Evolutionary conservation across 257 asterid genomes (phyloP).

Genomic region (Primulina eburnea): DNA sequence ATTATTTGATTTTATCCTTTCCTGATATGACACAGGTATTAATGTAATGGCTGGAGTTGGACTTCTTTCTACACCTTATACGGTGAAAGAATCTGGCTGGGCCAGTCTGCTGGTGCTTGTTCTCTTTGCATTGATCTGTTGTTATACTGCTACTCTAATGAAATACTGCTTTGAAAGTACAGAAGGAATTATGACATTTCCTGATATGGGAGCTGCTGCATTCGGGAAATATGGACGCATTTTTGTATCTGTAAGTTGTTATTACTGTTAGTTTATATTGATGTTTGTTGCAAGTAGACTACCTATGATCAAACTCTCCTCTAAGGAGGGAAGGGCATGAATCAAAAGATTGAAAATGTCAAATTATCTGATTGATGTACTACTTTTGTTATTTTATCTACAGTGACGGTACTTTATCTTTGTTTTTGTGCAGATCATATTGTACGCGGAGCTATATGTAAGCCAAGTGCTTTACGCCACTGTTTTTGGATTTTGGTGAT

Average conservation of each 20-base stretch:
- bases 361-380: not conserved
- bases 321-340: not conserved
- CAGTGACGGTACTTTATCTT: conserved; percentile 12
- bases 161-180: conserved; percentile 68
- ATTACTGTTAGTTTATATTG: not conserved
- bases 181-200: conserved; percentile 60
- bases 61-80: conserved; percentile 67
- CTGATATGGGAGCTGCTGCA: conserved; percentile 90
- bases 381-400: not conserved
- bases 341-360: not conserved
- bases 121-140: conserved; percentile 71
- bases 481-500: not conserved
- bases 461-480: conserved; percentile 26
- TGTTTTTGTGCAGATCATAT: conserved; percentile 56
- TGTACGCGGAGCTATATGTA: conserved; percentile 83
- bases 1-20: not conserved
- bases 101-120: conserved; percentile 49
- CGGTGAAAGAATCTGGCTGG: conserved; percentile 82
- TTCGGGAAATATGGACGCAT: conserved; percentile 71
- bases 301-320: not conserved
- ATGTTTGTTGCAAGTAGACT: not conserved
- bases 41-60: conserved; percentile 92
- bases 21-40: conserved; percentile 36
- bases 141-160: conserved; percentile 78
- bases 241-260: conserved; percentile 60